A percentile compares a stretch with the other conserved stretches of the same genome.
These are phyloP conservation scores for Fagus sylvatica DNA, from an alignment of 306 rosid species.

Conservation along the genomic window DNA sequence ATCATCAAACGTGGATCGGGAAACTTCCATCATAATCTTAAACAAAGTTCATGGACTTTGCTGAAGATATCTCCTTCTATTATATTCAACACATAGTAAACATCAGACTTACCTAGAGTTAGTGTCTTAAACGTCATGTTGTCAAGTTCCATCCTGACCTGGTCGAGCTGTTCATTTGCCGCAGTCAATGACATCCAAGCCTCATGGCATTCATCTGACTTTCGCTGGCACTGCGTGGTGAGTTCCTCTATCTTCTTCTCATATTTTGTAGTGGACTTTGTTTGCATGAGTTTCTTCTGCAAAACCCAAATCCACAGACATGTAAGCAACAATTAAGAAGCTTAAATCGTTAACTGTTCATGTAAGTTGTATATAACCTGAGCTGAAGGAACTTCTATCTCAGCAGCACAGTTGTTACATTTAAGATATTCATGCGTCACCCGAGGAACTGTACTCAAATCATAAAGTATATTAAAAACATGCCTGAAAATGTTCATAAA, in stretches of 20 bases:
- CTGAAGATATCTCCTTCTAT: background rate
- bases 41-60: background rate
- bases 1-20: background rate
- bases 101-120: constrained; percentile 49
- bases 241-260: constrained; percentile 77
- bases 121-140: constrained; percentile 63
- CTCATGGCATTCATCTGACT: constrained; percentile 82
- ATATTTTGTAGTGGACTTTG: constrained; percentile 61
- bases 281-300: constrained; percentile 68
- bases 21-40: constrained; percentile 1
- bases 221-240: constrained; percentile 57
- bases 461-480: background rate
- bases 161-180: constrained; percentile 64
- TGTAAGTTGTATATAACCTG: constrained; percentile 55
- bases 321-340: constrained; percentile 30
- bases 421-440: constrained; percentile 44
- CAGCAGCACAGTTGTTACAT: constrained; percentile 60
- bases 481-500: background rate
- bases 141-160: constrained; percentile 75
- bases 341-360: constrained; percentile 24
- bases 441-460: constrained; percentile 50
- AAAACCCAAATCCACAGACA: constrained; percentile 31
- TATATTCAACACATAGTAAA: background rate
- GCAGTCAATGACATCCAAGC: constrained; percentile 89
- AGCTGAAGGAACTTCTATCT: constrained; percentile 66